These are phyloP conservation scores for Apiosordaria backusii DNA, from an alignment of 495 filamentous ascomycete genomes.

Conservation along the genomic window DNA sequence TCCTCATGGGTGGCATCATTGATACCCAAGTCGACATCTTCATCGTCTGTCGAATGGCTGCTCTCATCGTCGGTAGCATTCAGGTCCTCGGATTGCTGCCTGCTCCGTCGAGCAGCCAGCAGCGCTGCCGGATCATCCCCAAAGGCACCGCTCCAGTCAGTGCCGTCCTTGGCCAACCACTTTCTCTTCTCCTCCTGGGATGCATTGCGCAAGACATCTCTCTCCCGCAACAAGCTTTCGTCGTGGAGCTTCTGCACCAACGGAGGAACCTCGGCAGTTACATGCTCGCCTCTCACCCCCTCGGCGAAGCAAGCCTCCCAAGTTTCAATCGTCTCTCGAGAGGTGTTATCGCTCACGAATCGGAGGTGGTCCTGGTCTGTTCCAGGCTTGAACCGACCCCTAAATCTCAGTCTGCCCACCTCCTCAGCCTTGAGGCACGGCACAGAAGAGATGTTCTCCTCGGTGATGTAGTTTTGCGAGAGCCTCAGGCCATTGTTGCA, in stretches of 20 bases:
- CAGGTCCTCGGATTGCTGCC: conserved; percentile 44
- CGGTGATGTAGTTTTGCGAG: conserved; percentile 86
- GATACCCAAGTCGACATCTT: conserved; percentile 43
- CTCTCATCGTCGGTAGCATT: conserved; percentile 29
- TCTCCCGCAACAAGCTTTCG: conserved; percentile 66
- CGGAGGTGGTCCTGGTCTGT: conserved; percentile 81
- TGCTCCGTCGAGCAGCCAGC: conserved; percentile 27
- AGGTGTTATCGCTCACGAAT: conserved; percentile 84
- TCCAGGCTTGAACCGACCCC: conserved; percentile 77
- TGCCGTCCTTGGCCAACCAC: conserved; percentile 77
- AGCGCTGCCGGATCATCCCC: conserved; percentile 54
- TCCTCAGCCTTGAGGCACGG: conserved; percentile 67
- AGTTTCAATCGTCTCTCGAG: conserved; percentile 86
- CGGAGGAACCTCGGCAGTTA: conserved; percentile 64
- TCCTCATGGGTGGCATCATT: conserved; percentile 36
- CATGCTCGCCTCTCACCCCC: conserved; percentile 67
- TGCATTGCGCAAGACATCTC: conserved; percentile 72
- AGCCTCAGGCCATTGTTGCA: conserved; percentile 69
- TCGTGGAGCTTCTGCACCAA: conserved; percentile 71
- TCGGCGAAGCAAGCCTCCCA: conserved; percentile 89
- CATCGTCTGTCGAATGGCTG: conserved; percentile 32
- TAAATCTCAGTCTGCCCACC: conserved; percentile 76
- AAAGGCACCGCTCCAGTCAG: conserved; percentile 89
- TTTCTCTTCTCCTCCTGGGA: conserved; percentile 64
- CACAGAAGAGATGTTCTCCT: conserved; percentile 59